Evolutionary conservation across 805 yeast species (phyloP), one percentile per base, ranked within the genome.

Genomic region (Cyberlindnera euphorbiae): DNA sequence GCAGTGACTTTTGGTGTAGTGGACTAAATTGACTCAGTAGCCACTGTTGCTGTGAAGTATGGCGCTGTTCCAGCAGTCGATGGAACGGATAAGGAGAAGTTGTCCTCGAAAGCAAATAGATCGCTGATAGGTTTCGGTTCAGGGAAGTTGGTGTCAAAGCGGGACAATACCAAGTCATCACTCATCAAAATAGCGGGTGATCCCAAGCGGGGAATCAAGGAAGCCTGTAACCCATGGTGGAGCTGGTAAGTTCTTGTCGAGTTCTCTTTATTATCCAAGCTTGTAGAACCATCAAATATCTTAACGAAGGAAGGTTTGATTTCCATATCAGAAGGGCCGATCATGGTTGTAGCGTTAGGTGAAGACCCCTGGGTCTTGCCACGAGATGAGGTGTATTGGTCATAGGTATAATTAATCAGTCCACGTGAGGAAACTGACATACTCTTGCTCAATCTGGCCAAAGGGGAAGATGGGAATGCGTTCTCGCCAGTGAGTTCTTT

Each of bases 141-240:
- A 11, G 53, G 48, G 26, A 44, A 45, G 32, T 39, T 47, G 11
- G 44, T 40, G 14, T 45, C 50, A 15, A 47, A 38, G 11, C 41
- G 41, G 12, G 47, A 35, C 1, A 47, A 25, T 10, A 42, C 25
- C 17, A 37, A 28, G 23, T 41, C 45, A 16, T 41, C 45, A 29
- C 45, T 41, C 29, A 37, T 26, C 8, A 34, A 13, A 26, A 29
- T 8, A 16, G 10, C 13, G 12, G 25, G 25, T 11, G 24, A 21
- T 5, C 23, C 23, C 16, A 22, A 9, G 8, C 27, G 30, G 12
- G 36, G 27, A 7, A 22, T 11, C 18, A 16, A 13, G 12, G 27
- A 6, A 15, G 26, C 5, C n/a, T n/a, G n/a, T n/a, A n/a, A n/a
- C n/a, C n/a, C n/a, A 15, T 25, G 2, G 26, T 16, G 28, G 25